Conservation (phyloP, 164 flowering plant genomes). For the Amborella trichopoda region DNA sequence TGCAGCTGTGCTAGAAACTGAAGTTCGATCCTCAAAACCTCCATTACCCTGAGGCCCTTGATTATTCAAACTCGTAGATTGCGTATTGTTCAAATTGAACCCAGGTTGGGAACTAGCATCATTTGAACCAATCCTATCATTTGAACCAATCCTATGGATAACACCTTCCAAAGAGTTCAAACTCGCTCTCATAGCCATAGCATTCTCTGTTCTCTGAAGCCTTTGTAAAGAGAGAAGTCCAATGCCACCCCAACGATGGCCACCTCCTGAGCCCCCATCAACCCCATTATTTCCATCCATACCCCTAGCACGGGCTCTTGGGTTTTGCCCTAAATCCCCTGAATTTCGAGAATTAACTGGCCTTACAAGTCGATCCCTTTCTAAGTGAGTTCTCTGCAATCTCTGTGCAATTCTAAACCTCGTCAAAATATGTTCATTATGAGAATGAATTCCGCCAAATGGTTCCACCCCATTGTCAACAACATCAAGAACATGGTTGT, state of each 20-base stretch:
- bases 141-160: slow-evolving; percentile 3
- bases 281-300: slow-evolving; percentile 8
- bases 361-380: not conserved
- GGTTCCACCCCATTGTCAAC: not conserved
- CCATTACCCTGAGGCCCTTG: slow-evolving; percentile 1
- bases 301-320: slow-evolving; percentile 1
- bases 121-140: not conserved
- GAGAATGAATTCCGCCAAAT: not conserved
- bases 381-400: slow-evolving; percentile 6
- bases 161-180: slow-evolving; percentile 9
- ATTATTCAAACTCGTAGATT: slow-evolving; percentile 4
- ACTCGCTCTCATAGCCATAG: slow-evolving; percentile 12
- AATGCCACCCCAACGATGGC: slow-evolving; percentile 14
- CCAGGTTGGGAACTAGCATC: slow-evolving; percentile 13
- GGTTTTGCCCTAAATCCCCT: slow-evolving; percentile 2
- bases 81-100: slow-evolving; percentile 7
- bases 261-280: slow-evolving; percentile 11
- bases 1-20: slow-evolving; percentile 26
- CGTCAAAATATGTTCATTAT: slow-evolving; percentile 1
- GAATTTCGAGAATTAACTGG: slow-evolving; percentile 7
- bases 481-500: not conserved
- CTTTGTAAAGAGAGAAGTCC: slow-evolving; percentile 3
- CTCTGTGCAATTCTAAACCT: slow-evolving; percentile 14
- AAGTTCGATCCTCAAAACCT: slow-evolving; percentile 16
- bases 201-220: slow-evolving; percentile 14